Base-by-base conservation (phyloP, 2,329 filamentous ascomycete species). In the Trichoderma arundinaceum region DNA sequence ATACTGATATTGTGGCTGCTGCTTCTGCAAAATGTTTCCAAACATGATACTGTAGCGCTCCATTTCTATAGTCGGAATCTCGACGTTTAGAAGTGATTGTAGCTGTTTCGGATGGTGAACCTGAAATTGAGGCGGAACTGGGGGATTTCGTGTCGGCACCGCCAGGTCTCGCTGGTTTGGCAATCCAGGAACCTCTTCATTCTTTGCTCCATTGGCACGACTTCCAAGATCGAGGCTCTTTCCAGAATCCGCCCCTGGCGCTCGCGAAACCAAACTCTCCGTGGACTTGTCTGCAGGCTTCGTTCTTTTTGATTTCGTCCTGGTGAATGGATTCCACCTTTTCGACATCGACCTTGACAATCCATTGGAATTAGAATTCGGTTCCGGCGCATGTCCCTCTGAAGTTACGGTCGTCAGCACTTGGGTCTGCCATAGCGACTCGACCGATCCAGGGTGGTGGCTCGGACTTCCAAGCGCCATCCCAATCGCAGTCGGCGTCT, bases 31-130 rank as follows among this genome's bases (percentile, higher is more conserved):
- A 7, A 97, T 82, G 43, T 86, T 86, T 64, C 89, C 88, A 74
- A 98, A 97, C 94, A 97, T 97, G 69, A 97, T 86, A 71, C 93
- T 97, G 71, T 97, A 98, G 56, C 94, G 84, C 75, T 97, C 94
- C 83, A 98, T 83, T 68, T 90, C 87, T 64, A 91, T 84, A 57
- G 86, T 85, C 0, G 94, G 94, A 65, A 97, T 95, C 60, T 94
- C 87, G 15, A 97, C 84, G 71, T 93, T 84, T 19, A 97, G 80
- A 7, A 90, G 65, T 1, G 73, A 72, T 7, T 71, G 52, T 6
- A 54, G 35, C 4, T 57, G 53, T n/a, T 41, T 60, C 19, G 43
- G 46, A 6, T 38, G 43, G 13, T 41, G 44, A n/a, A 41, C 2
- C 15, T 51, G 59, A 46, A 53, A 28, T 48, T 46, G 48, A 9